Evolutionary conservation across 306 rosid genomes (phyloP).

Genomic region (Heteromeles arbutifolia): DNA sequence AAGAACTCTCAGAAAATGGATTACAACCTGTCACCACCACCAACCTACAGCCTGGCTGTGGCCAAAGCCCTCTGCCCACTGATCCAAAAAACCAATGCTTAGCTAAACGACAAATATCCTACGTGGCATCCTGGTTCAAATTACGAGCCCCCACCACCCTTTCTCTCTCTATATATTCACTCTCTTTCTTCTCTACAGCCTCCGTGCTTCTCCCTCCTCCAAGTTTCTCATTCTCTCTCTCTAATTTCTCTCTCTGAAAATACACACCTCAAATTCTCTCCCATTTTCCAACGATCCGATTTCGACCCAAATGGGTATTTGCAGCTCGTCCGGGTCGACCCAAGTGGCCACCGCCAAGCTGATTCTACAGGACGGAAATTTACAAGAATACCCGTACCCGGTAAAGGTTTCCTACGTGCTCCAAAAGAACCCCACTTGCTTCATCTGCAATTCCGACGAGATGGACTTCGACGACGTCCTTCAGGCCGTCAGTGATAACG

Average conservation of each 20-base stretch:
- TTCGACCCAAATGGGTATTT: slow-evolving; percentile 57
- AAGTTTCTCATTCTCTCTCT: neutral
- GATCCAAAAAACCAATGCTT: slow-evolving; percentile 7
- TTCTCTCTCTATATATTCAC: slow-evolving; percentile 20
- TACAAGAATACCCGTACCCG: slow-evolving; percentile 59
- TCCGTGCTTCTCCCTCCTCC: neutral
- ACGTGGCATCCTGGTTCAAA: slow-evolving; percentile 39
- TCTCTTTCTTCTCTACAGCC: neutral
- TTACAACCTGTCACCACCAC: slow-evolving; percentile 72
- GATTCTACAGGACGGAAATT: slow-evolving; percentile 52
- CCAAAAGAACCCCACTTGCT: slow-evolving; percentile 53
- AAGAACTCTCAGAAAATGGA: neutral
- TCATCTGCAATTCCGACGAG: slow-evolving; percentile 86
- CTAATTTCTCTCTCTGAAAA: neutral
- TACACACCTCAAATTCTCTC: neutral
- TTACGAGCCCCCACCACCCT: neutral
- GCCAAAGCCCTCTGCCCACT: slow-evolving; percentile 29
- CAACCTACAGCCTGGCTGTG: slow-evolving; percentile 74
- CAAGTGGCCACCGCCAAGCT: slow-evolving; percentile 68
- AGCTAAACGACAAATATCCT: slow-evolving; percentile 19
- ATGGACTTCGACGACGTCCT: slow-evolving; percentile 78
- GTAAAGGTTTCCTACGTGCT: slow-evolving; percentile 66
- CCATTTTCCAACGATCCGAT: neutral
- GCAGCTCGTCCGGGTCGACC: slow-evolving; percentile 52
- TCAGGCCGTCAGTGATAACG: slow-evolving; percentile 52